These are phyloP conservation scores for Ophiocordyceps camponoti-saundersi DNA, from an alignment of 2,329 filamentous ascomycete genomes.

Conservation along the genomic window DNA sequence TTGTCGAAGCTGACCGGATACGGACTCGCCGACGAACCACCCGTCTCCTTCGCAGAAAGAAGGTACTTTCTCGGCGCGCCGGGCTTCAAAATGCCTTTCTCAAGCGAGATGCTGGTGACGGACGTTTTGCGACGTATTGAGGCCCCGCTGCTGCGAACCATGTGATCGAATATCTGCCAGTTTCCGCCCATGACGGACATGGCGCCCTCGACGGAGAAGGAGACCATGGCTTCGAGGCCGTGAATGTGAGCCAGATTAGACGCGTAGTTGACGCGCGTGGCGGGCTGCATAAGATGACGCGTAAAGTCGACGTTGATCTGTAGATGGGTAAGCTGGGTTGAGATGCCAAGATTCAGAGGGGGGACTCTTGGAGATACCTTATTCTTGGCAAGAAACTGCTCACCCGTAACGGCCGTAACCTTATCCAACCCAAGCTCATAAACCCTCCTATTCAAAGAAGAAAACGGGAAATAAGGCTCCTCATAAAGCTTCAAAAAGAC, in stretches of 20 bases:
- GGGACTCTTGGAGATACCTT: slow-evolving; percentile 12
- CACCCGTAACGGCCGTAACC: slow-evolving; percentile 54
- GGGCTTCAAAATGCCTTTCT: slow-evolving; percentile 22
- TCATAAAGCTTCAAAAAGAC: slow-evolving; percentile 71
- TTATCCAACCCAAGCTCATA: slow-evolving; percentile 49
- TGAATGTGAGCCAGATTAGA: slow-evolving; percentile 78
- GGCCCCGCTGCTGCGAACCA: slow-evolving; percentile 51
- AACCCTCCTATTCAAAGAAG: slow-evolving; percentile 52
- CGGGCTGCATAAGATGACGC: slow-evolving; percentile 73
- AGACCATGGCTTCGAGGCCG: slow-evolving; percentile 77
- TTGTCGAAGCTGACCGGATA: slow-evolving; percentile 49
- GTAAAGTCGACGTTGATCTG: slow-evolving; percentile 50
- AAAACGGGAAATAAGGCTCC: slow-evolving; percentile 68
- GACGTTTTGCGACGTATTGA: slow-evolving; percentile 47
- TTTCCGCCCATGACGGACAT: slow-evolving; percentile 71
- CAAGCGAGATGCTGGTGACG: slow-evolving; percentile 42
- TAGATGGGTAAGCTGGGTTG: background rate
- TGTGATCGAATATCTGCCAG: slow-evolving; percentile 81
- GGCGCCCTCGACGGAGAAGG: slow-evolving; percentile 76
- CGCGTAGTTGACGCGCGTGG: slow-evolving; percentile 86
- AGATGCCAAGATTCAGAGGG: background rate
- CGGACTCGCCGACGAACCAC: slow-evolving; percentile 7
- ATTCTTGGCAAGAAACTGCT: slow-evolving; percentile 52
- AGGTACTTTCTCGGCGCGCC: slow-evolving; percentile 27
- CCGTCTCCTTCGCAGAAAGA: slow-evolving; percentile 19